Evolutionary conservation across 257 asterid species (phyloP).

Genomic region (Solanum stenotomum): DNA sequence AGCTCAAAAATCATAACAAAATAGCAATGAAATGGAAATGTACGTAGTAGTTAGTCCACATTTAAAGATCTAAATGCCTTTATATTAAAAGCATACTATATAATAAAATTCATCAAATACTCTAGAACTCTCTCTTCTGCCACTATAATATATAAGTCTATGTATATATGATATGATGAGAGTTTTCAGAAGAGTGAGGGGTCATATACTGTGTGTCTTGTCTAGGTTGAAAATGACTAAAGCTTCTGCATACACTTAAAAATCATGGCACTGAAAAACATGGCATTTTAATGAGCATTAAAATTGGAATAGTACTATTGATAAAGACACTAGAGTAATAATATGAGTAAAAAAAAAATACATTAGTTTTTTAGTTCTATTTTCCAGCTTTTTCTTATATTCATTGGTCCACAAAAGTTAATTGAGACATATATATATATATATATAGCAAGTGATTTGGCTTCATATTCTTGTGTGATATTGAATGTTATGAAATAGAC

Average conservation of each 20-base stretch:
- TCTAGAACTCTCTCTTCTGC: background rate
- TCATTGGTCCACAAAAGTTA: constrained; percentile 10
- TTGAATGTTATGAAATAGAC: background rate
- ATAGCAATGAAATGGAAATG: background rate
- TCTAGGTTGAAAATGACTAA: constrained; percentile 26
- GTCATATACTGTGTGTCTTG: constrained; percentile 18
- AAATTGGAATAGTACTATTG: constrained; percentile 16
- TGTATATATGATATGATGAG: constrained; percentile 7
- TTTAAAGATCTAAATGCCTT: background rate
- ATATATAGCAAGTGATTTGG: background rate
- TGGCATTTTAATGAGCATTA: constrained; percentile 28
- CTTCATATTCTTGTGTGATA: constrained; percentile 6
- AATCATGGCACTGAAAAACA: constrained; percentile 46
- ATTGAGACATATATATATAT: background rate
- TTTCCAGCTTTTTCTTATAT: constrained; percentile 1
- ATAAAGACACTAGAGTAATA: constrained; percentile 21
- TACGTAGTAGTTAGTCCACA: background rate
- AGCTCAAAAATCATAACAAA: background rate
- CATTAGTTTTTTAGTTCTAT: constrained; percentile 23
- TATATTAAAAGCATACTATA: background rate
- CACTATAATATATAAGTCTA: background rate
- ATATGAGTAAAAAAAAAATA: background rate
- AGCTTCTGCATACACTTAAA: constrained; percentile 29
- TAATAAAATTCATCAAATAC: background rate
- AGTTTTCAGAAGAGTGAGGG: constrained; percentile 9